Evolutionary conservation across 1,139 yeast species (phyloP).

Genomic region (Debaryomyces psychrophilus): DNA sequence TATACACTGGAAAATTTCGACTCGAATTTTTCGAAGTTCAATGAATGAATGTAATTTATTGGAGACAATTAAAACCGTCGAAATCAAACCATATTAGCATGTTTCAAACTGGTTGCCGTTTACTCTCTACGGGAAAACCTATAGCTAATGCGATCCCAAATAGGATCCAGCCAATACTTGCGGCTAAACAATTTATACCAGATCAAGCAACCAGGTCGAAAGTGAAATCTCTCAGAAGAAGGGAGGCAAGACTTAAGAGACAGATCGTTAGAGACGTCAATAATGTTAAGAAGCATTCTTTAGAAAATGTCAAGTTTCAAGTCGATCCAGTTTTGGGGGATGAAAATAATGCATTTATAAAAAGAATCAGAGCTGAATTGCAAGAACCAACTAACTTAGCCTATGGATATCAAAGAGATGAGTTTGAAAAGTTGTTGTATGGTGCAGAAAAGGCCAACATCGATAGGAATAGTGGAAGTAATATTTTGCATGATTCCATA

Average conservation of each 20-base stretch:
- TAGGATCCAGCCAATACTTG: slow-evolving; percentile 31
- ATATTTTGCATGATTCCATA: slow-evolving; percentile 50
- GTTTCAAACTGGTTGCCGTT: slow-evolving; percentile 23
- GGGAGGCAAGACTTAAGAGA: slow-evolving; percentile 45
- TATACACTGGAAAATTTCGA: slow-evolving; percentile 5
- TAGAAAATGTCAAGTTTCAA: slow-evolving; percentile 35
- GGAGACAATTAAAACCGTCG: neutral
- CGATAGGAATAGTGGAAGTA: slow-evolving; percentile 31
- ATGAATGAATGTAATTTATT: neutral
- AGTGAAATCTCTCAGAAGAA: slow-evolving; percentile 41
- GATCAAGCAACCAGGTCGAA: slow-evolving; percentile 34
- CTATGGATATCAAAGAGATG: slow-evolving; percentile 59
- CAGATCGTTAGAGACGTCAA: slow-evolving; percentile 51
- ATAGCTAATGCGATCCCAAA: slow-evolving; percentile 15
- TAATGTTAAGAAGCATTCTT: slow-evolving; percentile 44
- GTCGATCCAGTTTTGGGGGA: slow-evolving; percentile 83
- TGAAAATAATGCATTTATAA: slow-evolving; percentile 65
- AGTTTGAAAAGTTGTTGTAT: slow-evolving; percentile 73
- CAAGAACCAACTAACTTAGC: slow-evolving; percentile 63
- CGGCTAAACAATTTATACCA: slow-evolving; percentile 37
- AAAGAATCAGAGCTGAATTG: slow-evolving; percentile 66
- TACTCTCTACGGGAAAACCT: slow-evolving; percentile 24
- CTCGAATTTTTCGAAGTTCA: slow-evolving; percentile 9
- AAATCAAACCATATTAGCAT: slow-evolving; percentile 13
- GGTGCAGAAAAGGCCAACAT: slow-evolving; percentile 66